phyloP scores from a whole-genome alignment of 768 basidiomycete genomes.

The Termitomyces sp. region DNA sequence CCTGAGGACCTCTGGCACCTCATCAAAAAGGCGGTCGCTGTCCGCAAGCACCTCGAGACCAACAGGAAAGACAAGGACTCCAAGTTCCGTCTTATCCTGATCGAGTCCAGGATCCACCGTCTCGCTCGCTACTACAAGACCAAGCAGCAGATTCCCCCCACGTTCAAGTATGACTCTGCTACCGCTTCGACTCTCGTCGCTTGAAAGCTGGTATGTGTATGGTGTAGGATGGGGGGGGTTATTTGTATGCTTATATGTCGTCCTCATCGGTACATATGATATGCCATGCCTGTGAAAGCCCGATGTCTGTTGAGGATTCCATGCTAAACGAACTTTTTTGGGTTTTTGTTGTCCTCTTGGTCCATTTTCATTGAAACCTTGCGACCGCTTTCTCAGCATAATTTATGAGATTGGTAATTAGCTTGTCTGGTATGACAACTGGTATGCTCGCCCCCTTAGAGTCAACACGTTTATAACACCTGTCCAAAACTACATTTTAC shows the following conservation, averaged over 20 bases:
- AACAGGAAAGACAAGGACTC: constrained; percentile 99
- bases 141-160: constrained; percentile 95
- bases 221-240: neutral
- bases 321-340: too few species aligned
- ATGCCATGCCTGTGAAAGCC: neutral
- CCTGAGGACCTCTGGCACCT: constrained; percentile 99
- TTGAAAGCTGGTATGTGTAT: constrained; percentile 27
- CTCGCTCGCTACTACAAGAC: constrained; percentile 99
- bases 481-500: too few species aligned
- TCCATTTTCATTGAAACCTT: too few species aligned
- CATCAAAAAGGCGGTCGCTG: constrained; percentile 99
- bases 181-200: constrained; percentile 91
- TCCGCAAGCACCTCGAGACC: constrained; percentile 96
- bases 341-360: too few species aligned
- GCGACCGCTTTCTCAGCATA: too few species aligned
- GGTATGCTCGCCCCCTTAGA: too few species aligned
- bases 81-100: constrained; percentile 91
- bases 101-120: constrained; percentile 98
- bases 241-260: neutral
- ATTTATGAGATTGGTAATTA: too few species aligned
- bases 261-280: neutral
- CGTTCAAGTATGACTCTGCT: constrained; percentile 97
- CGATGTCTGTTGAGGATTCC: too few species aligned
- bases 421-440: too few species aligned
- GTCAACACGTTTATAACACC: too few species aligned